Evolutionary conservation across 306 rosid species (phyloP).

Genomic region (Castanea sativa): DNA sequence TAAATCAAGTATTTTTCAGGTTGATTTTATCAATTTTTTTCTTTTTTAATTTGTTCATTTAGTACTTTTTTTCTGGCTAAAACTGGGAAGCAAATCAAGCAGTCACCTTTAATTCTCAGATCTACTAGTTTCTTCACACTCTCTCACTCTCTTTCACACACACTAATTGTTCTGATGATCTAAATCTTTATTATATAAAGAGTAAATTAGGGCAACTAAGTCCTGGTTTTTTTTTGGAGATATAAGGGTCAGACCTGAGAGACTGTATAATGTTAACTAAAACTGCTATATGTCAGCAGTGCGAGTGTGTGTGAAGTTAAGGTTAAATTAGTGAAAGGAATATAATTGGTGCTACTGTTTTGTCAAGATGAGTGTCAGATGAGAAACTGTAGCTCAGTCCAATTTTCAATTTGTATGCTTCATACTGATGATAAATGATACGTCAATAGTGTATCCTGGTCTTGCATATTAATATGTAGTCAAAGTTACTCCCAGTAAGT

Average conservation of each 20-base stretch:
- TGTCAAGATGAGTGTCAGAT: neutral
- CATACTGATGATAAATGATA: neutral
- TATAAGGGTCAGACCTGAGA: neutral
- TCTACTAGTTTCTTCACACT: conserved; percentile 11
- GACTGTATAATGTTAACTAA: neutral
- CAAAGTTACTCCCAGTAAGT: neutral
- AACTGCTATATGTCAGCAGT: neutral
- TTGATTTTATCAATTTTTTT: neutral
- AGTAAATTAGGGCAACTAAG: conserved; percentile 11
- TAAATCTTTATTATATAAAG: neutral
- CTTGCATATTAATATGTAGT: neutral
- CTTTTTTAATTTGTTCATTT: neutral
- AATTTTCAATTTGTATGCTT: neutral
- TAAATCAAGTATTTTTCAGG: neutral
- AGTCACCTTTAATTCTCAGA: conserved; percentile 9
- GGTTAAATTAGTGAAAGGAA: neutral
- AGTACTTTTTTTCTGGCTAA: neutral
- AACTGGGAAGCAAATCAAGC: neutral
- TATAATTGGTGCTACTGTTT: conserved; percentile 1
- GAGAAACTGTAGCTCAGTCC: neutral
- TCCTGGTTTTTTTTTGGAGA: neutral
- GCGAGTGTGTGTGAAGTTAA: neutral
- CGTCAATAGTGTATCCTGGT: neutral
- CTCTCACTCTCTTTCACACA: neutral
- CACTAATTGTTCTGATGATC: neutral